These are phyloP conservation scores for Phytophthora pini DNA, from an alignment of 352 stramenopile species.

Conservation along the genomic window DNA sequence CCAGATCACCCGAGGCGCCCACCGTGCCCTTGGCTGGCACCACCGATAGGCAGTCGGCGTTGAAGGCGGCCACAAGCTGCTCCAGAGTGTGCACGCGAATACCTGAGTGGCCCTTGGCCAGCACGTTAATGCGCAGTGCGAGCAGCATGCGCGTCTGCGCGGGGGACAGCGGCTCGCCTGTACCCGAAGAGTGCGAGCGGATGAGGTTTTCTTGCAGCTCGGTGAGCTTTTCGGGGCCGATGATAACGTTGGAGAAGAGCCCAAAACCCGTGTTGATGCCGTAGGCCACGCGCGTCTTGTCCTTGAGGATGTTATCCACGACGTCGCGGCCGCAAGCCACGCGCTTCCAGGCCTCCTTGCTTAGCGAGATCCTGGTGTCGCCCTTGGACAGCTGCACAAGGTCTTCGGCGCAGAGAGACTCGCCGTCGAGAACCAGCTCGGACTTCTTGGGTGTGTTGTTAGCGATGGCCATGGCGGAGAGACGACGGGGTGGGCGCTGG, in stretches of 20 bases:
- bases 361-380: conserved; percentile 63
- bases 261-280: conserved; percentile 94
- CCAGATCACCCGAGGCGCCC: conserved; percentile 88
- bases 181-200: conserved; percentile 81
- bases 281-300: conserved; percentile 82
- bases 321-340: conserved; percentile 77
- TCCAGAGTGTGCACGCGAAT: conserved; percentile 81
- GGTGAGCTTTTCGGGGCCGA: conserved; percentile 82
- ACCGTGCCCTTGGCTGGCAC: conserved; percentile 88
- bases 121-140: conserved; percentile 89
- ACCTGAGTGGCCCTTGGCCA: conserved; percentile 89
- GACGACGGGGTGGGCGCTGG: not conserved
- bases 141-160: conserved; percentile 88
- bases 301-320: conserved; percentile 89
- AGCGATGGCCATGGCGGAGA: conserved; percentile 14
- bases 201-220: conserved; percentile 90
- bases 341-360: conserved; percentile 73
- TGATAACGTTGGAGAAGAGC: conserved; percentile 92
- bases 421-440: conserved; percentile 66
- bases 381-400: conserved; percentile 77
- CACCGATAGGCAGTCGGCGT: conserved; percentile 85
- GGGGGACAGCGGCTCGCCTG: conserved; percentile 76
- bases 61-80: conserved; percentile 87
- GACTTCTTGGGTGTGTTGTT: conserved; percentile 16
- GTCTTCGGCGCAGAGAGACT: conserved; percentile 72